Evolutionary conservation across 176 grass and related monocot genomes (phyloP), one percentile per base, ranked within the genome.

Genomic region (Eragrostis nindensis): DNA sequence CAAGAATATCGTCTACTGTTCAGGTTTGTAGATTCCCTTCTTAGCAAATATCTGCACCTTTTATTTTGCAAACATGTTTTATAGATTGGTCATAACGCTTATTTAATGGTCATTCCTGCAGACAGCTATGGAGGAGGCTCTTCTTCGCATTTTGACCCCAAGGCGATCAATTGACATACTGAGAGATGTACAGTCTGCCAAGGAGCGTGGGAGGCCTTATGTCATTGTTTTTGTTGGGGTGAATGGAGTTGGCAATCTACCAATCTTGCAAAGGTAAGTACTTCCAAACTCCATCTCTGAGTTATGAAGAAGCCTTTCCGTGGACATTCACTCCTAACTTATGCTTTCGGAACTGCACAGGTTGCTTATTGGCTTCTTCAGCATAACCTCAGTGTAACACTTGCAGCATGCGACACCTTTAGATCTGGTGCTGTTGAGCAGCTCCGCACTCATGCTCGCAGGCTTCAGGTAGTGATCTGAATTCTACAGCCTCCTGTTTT

Each of bases 371-470:
- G 95, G 95, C 90, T 95, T 82, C 76, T 87, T 68, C 95, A 98
- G 84, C 95, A 98, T 86, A 80, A 98, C 78, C 78, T 95, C 54
- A 94, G 86, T 87, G 95, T 93, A 66, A 98, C 87, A 68, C 78
- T 98, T 49, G 95, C 92, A 79, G 90, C 95, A 40, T 98, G 95
- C 57, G 92, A 95, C 82, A 95, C 95, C 59, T 98, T 98, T 22
- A 91, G 90, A 64, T 98, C 95, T 83, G 95, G 95, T 86, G 95
- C 95, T 85, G 95, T 98, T 66, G 92, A 98, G 84, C 95, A 98
- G 73, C 66, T 98, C 25, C 80, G 90, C 13, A 95, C 95, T 66
- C 95, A 98, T 86, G 77, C 87, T 25, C 45, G 77, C 78, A 89
- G 95, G 90, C 87, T 94, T 87, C 66, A 92, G 91, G 84, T 94